Conservation (phyloP, 2,329 filamentous ascomycete species). For the Verticillium tricorpus region DNA sequence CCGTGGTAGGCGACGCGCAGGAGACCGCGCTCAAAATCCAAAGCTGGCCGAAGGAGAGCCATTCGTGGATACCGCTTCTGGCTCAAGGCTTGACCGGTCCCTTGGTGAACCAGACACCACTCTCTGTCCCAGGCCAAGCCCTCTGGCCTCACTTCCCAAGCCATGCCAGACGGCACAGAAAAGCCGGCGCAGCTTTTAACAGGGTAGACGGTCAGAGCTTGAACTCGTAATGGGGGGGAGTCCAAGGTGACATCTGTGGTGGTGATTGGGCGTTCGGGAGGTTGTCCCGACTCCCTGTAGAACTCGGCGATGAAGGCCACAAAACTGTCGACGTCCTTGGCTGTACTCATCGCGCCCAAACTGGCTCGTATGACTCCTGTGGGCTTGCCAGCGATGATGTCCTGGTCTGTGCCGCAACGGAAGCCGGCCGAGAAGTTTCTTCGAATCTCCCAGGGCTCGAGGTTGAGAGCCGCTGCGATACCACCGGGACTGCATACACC, state of each 20-base stretch:
- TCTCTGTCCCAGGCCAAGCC: conserved; percentile 93
- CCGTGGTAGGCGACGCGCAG: conserved; percentile 56
- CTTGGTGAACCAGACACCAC: conserved; percentile 89
- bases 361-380: conserved; percentile 84
- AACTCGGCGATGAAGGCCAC: conserved; percentile 69
- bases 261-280: background rate
- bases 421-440: conserved; percentile 81
- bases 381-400: conserved; percentile 78
- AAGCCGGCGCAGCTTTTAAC: conserved; percentile 93
- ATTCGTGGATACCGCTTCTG: conserved; percentile 88
- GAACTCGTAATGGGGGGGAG: conserved; percentile 33
- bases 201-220: conserved; percentile 72
- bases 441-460: conserved; percentile 77
- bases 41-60: conserved; percentile 70
- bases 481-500: conserved; percentile 91
- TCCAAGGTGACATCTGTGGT: background rate
- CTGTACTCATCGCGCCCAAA: conserved; percentile 83
- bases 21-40: conserved; percentile 66
- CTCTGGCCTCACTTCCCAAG: conserved; percentile 77
- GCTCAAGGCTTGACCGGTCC: conserved; percentile 77
- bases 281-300: conserved; percentile 35
- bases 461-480: conserved; percentile 65
- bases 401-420: conserved; percentile 77
- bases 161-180: conserved; percentile 53
- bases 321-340: conserved; percentile 68